Evolutionary conservation across 2,329 filamentous ascomycete genomes (phyloP), one percentile per base, ranked within the genome.

Genomic region (Arachnomyces sp.): DNA sequence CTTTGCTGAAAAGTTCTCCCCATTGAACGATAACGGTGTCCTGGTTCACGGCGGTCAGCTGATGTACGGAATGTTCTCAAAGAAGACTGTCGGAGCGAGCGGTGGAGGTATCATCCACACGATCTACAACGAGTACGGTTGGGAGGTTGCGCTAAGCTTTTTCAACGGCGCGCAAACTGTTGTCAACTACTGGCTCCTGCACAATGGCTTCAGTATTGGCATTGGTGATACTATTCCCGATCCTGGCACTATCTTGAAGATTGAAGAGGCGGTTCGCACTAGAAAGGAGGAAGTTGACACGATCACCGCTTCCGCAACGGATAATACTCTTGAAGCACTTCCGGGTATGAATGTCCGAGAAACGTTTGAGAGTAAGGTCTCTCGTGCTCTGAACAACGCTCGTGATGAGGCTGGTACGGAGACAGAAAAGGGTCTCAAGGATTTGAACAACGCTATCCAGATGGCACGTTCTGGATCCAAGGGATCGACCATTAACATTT

Each of bases 341-440:
- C 92, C 92, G 32, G 92, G 92, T 76, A 95, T 98, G 89, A 98
- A 93, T 50, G 84, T 98, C 44, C 84, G 93, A 71, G 88, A 94
- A 59, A 96, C 92, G 0, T 98, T 99, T 59, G 92, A 99, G 67
- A 93, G 84, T 68, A 90, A 93, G 67, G 92, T 95, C 28, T 94
- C 90, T 35, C 88, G 89, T 63, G 86, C 86, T 42, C 72, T 98
- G 40, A 96, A 98, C 67, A 86, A 83, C 48, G 90, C 90, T 59
- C 90, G 90, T 83, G 92, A 98, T 59, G 84, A 89, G 63, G 92
- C 92, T 57, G 92, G 92, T 81, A 90, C 83, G 15, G 84, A 81
- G 37, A 94, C 92, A 0, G 85, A 93, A 65, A 82, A 87, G 67
- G 88, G 84, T 72, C 69, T 98, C 61, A 95, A 94, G 68, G 87